These are phyloP conservation scores for Fusarium paranaense DNA, from an alignment of 2,329 filamentous ascomycete genomes.

Conservation along the genomic window DNA sequence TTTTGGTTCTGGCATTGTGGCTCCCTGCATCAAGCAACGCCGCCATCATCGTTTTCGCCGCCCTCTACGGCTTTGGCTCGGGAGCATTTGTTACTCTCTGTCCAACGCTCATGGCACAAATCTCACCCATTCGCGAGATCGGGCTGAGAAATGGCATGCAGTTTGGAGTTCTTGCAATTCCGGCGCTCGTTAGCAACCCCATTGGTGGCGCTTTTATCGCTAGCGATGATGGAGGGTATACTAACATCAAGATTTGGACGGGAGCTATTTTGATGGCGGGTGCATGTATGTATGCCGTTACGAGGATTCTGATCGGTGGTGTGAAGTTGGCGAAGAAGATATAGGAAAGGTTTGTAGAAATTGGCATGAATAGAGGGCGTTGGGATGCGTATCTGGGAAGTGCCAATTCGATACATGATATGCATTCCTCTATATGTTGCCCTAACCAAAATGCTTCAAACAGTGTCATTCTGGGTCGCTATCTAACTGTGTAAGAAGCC, in stretches of 20 bases:
- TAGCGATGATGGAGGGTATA: neutral
- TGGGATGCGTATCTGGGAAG: neutral
- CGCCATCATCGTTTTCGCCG: slow-evolving; percentile 46
- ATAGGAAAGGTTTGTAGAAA: neutral
- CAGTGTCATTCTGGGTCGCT: neutral
- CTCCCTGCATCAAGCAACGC: slow-evolving; percentile 45
- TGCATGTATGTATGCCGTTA: neutral
- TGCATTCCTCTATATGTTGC: neutral
- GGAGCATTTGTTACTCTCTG: slow-evolving; percentile 49
- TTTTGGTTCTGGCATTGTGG: slow-evolving; percentile 50
- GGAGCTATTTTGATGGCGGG: neutral
- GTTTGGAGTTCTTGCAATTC: slow-evolving; percentile 26
- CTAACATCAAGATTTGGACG: slow-evolving; percentile 1
- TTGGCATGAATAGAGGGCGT: neutral
- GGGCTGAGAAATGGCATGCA: slow-evolving; percentile 63
- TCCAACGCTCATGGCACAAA: slow-evolving; percentile 55
- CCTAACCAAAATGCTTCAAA: neutral
- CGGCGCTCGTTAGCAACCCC: slow-evolving; percentile 33
- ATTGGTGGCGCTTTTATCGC: slow-evolving; percentile 37
- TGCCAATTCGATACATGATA: neutral
- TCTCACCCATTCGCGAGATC: slow-evolving; percentile 66
- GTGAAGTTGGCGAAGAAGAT: neutral
- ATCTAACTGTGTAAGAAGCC: neutral
- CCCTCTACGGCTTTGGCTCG: slow-evolving; percentile 51
- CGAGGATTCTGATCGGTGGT: neutral